Percentiles rank a stretch among this genome's conserved stretches.
These are phyloP conservation scores for Glaciozyma antarctica DNA, from an alignment of 768 basidiomycete species.

Conservation along the genomic window DNA sequence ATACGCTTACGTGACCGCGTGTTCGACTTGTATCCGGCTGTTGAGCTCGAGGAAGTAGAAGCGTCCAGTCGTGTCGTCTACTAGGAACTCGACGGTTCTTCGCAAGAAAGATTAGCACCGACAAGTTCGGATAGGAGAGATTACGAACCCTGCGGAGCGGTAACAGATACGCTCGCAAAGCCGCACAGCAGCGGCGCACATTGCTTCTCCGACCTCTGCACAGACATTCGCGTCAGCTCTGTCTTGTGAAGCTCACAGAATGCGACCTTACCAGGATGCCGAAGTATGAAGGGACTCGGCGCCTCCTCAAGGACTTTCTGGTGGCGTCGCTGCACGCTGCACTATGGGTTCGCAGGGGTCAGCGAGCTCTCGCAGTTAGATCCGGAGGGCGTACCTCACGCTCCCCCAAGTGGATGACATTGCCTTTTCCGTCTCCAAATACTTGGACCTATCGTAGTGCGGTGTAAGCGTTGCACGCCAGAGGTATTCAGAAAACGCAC, in stretches of 20 bases:
- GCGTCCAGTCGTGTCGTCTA: slow-evolving; percentile 43
- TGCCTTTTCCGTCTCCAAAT: slow-evolving; percentile 53
- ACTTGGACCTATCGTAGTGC: slow-evolving; percentile 36
- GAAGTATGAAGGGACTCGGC: slow-evolving; percentile 52
- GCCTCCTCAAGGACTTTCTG: slow-evolving; percentile 67
- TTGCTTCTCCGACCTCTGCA: slow-evolving; percentile 4
- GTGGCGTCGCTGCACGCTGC: slow-evolving; percentile 54
- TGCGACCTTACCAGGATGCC: slow-evolving; percentile 43
- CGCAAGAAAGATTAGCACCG: neutral
- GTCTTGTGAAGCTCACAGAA: too few species aligned
- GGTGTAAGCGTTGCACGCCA: too few species aligned
- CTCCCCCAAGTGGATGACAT: slow-evolving; percentile 57
- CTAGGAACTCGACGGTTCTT: slow-evolving; percentile 51
- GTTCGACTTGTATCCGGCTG: slow-evolving; percentile 60
- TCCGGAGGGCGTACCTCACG: slow-evolving; percentile 42
- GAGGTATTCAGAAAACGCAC: neutral
- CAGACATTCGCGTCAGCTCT: neutral
- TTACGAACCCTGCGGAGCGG: slow-evolving; percentile 15
- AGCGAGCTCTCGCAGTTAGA: neutral
- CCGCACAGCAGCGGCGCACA: slow-evolving; percentile 5
- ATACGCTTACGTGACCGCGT: slow-evolving; percentile 51
- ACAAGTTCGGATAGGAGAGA: too few species aligned
- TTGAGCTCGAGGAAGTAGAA: slow-evolving; percentile 70
- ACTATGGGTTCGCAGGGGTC: slow-evolving; percentile 33
- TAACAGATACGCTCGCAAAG: slow-evolving; percentile 20